Conservation (phyloP, 352 stramenopile species). For the Globisporangium iwayamae region DNA sequence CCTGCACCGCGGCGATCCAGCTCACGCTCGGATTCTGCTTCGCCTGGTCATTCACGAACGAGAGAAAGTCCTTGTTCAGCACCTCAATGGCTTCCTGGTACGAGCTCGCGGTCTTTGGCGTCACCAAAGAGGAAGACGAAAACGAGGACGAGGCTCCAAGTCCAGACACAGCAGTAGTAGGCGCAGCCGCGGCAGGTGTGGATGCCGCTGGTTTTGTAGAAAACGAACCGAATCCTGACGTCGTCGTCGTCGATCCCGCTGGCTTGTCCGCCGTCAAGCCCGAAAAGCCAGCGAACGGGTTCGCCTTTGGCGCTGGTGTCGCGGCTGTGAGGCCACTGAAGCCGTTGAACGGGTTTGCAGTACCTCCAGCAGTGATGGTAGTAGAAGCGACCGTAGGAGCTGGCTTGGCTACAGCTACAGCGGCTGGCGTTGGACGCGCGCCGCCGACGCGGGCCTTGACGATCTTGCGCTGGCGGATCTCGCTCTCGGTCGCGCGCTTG, state of each 20-base stretch:
- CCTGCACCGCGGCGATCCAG: slow-evolving; percentile 64
- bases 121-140: neutral
- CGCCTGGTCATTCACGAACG: slow-evolving; percentile 62
- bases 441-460: slow-evolving; percentile 56
- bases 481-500: slow-evolving; percentile 60
- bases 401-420: slow-evolving; percentile 16
- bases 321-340: slow-evolving; percentile 42
- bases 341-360: slow-evolving; percentile 40
- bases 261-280: slow-evolving; percentile 34
- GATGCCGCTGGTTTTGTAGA: slow-evolving; percentile 2
- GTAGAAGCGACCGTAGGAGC: neutral
- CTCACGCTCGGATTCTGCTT: slow-evolving; percentile 63
- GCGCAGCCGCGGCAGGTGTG: neutral
- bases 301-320: slow-evolving; percentile 23
- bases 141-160: slow-evolving; percentile 1
- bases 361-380: neutral
- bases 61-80: slow-evolving; percentile 81
- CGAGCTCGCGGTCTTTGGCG: slow-evolving; percentile 15
- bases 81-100: slow-evolving; percentile 78
- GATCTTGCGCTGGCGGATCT: slow-evolving; percentile 75
- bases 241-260: neutral
- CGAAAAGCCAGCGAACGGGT: slow-evolving; percentile 66
- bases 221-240: slow-evolving; percentile 9
- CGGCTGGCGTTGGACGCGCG: slow-evolving; percentile 12
- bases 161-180: neutral